phyloP scores from a whole-genome alignment of 768 basidiomycete species.

The Amanita molliuscula region DNA sequence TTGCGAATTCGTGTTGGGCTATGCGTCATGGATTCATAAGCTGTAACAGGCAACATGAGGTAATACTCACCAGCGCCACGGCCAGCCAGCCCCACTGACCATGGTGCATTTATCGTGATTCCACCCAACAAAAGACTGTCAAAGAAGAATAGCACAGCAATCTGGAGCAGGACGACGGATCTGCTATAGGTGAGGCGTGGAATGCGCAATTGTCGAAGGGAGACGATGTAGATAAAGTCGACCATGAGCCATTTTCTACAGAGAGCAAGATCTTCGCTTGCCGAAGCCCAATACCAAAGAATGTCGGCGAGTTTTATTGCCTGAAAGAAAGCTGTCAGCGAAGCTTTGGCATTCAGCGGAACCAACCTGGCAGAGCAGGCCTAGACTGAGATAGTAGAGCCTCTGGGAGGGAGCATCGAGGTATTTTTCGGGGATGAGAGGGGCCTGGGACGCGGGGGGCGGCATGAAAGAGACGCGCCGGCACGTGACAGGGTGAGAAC shows the following conservation, averaged over 20 bases:
- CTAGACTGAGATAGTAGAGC: slow-evolving; percentile 67
- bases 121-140: slow-evolving; percentile 68
- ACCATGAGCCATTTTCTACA: slow-evolving; percentile 66
- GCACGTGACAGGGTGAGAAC: slow-evolving; percentile 8
- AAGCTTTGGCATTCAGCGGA: not conserved
- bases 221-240: slow-evolving; percentile 50
- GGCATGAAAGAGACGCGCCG: slow-evolving; percentile 2
- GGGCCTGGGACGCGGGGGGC: slow-evolving; percentile 10
- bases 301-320: slow-evolving; percentile 71
- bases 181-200: slow-evolving; percentile 62
- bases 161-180: slow-evolving; percentile 52
- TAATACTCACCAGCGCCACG: slow-evolving; percentile 16
- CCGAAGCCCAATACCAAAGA: slow-evolving; percentile 40
- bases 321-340: slow-evolving; percentile 24
- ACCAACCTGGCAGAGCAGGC: slow-evolving; percentile 63
- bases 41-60: slow-evolving; percentile 2
- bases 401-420: slow-evolving; percentile 73
- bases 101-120: slow-evolving; percentile 40
- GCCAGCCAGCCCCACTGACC: slow-evolving; percentile 13
- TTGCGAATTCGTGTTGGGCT: slow-evolving; percentile 29
- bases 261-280: slow-evolving; percentile 29
- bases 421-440: slow-evolving; percentile 66
- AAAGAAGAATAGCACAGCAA: slow-evolving; percentile 48
- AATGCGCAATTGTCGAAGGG: slow-evolving; percentile 58
- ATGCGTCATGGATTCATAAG: not conserved